Percentiles rank a stretch among this genome's conserved stretches.
Evolutionary conservation across 306 rosid species (phyloP).

Genomic region (Cicer bijugum): DNA sequence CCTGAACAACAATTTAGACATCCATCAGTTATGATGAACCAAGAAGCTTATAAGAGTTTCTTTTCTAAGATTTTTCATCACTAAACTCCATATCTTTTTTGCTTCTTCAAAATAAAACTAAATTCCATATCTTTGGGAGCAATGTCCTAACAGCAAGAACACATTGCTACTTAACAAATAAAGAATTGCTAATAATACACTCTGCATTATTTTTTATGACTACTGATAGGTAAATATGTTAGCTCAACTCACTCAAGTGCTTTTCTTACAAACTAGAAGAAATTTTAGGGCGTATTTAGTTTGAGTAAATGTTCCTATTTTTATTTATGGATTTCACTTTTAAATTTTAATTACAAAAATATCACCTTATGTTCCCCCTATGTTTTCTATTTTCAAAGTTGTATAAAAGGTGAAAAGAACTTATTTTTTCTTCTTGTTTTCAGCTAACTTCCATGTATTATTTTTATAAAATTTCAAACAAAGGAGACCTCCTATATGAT

Average conservation of each 20-base stretch:
- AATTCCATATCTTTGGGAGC: neutral
- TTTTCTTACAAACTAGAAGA: neutral
- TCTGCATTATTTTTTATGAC: neutral
- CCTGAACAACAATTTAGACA: slow-evolving; percentile 54
- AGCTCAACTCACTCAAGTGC: neutral
- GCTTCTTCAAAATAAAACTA: neutral
- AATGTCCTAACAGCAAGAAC: neutral
- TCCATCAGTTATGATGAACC: slow-evolving; percentile 17
- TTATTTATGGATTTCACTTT: neutral
- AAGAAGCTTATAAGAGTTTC: slow-evolving; percentile 3
- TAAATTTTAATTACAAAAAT: too few species aligned
- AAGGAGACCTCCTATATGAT: neutral
- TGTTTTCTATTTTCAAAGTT: neutral
- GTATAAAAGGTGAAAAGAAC: neutral
- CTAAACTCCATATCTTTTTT: too few species aligned
- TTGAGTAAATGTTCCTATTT: neutral
- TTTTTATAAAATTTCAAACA: neutral
- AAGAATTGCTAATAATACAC: neutral
- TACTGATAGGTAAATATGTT: too few species aligned
- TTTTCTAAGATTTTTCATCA: neutral
- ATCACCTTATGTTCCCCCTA: neutral
- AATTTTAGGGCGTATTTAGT: neutral
- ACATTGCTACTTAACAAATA: neutral
- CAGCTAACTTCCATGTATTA: neutral
- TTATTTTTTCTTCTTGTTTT: neutral